Percentiles rank a stretch among this genome's conserved stretches.
phyloP scores from a whole-genome alignment of 164 flowering plant species.

The Aristolochia fimbriata region DNA sequence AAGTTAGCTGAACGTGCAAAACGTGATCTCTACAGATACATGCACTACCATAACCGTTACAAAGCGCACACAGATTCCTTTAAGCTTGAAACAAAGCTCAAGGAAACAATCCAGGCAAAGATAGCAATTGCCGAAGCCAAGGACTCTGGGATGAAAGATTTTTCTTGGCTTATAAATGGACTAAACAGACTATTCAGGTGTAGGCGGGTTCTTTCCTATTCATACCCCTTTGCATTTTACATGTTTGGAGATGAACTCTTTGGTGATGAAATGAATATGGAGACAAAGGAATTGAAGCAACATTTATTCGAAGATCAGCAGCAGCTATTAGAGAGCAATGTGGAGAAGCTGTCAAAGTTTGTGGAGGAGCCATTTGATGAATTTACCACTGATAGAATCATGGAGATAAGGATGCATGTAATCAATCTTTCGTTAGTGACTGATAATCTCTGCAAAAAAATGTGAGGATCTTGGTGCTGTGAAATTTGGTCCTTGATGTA shows the following conservation, averaged over 20 bases:
- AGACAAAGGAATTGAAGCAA: conserved; percentile 32
- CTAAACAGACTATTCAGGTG: conserved; percentile 44
- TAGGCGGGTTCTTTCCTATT: conserved; percentile 45
- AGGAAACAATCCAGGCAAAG: conserved; percentile 26
- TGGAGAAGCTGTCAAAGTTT: conserved; percentile 44
- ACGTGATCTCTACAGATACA: conserved; percentile 37
- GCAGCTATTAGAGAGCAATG: conserved; percentile 45
- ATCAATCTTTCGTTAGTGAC: conserved; percentile 31
- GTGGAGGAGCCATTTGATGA: conserved; percentile 33
- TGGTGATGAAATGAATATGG: conserved; percentile 33
- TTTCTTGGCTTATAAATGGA: conserved; percentile 41
- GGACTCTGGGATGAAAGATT: conserved; percentile 26
- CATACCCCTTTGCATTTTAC: conserved; percentile 54
- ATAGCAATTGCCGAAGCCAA: conserved; percentile 22
- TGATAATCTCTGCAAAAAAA: conserved; percentile 36
- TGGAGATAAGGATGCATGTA: conserved; percentile 33
- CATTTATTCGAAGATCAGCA: conserved; percentile 53
- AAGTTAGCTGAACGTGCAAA: conserved; percentile 31
- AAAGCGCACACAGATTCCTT: conserved; percentile 52
- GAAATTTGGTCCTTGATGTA: background rate
- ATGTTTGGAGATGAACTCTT: conserved; percentile 57
- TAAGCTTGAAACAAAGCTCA: conserved; percentile 35
- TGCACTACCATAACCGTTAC: conserved; percentile 45
- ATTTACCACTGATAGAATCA: conserved; percentile 18
- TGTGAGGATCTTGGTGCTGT: conserved; percentile 23